These are phyloP conservation scores for Pycnococcus provasolii DNA, from an alignment of 139 green algal genomes.

Conservation along the genomic window DNA sequence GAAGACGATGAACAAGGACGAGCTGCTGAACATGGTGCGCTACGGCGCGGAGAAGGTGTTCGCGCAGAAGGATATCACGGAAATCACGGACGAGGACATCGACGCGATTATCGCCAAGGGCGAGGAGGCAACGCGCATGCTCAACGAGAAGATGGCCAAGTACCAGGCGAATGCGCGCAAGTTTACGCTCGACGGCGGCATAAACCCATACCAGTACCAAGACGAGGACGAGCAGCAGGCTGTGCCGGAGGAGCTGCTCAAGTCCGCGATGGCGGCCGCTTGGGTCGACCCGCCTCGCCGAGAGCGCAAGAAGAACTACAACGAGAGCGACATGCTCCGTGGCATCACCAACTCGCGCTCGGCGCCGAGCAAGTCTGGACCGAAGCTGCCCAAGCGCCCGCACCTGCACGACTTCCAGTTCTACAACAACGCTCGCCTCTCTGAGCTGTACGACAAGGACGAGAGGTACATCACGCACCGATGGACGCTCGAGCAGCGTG, in stretches of 20 bases:
- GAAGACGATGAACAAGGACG: slow-evolving; percentile 84
- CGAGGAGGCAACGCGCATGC: slow-evolving; percentile 67
- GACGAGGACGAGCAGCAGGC: slow-evolving; percentile 36
- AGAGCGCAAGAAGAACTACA: slow-evolving; percentile 91
- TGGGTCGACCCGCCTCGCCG: slow-evolving; percentile 93
- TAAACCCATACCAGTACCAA: slow-evolving; percentile 42
- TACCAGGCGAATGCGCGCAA: slow-evolving; percentile 90
- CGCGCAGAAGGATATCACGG: slow-evolving; percentile 37
- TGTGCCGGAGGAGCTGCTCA: slow-evolving; percentile 34
- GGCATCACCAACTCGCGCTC: too few species aligned
- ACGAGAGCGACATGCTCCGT: slow-evolving; percentile 43
- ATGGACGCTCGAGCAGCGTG: too few species aligned
- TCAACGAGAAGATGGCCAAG: slow-evolving; percentile 93
- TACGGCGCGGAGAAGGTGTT: slow-evolving; percentile 97
- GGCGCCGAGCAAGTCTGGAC: slow-evolving; percentile 35
- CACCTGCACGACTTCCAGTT: slow-evolving; percentile 92
- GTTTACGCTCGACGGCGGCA: slow-evolving; percentile 85
- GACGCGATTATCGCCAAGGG: slow-evolving; percentile 90
- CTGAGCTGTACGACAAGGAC: slow-evolving; percentile 85
- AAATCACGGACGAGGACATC: slow-evolving; percentile 81
- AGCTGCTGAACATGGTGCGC: slow-evolving; percentile 95
- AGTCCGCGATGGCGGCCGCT: slow-evolving; percentile 51
- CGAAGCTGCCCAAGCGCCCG: slow-evolving; percentile 49
- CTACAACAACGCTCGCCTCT: slow-evolving; percentile 63
- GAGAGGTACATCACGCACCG: slow-evolving; percentile 28